Evolutionary conservation across 202 grass and related monocot genomes (phyloP).

Genomic region (Hordeum pubiflorum): DNA sequence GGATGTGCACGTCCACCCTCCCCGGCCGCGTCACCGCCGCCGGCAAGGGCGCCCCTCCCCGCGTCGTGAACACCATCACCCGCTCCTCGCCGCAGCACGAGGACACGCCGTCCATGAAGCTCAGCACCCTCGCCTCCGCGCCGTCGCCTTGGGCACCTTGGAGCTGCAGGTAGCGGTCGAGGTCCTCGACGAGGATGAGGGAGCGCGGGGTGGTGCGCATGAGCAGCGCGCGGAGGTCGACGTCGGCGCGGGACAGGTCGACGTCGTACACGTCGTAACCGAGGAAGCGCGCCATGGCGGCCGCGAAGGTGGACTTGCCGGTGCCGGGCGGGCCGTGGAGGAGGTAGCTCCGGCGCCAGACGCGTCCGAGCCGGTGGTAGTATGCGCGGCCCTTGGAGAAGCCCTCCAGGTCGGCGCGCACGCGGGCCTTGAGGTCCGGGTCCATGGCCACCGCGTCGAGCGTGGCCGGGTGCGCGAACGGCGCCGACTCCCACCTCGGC

Average conservation of each 20-base stretch:
- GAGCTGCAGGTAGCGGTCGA: constrained; percentile 46
- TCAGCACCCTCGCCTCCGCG: constrained; percentile 29
- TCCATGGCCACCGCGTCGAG: constrained; percentile 80
- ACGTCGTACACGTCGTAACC: constrained; percentile 78
- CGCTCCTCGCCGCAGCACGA: constrained; percentile 66
- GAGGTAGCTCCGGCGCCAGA: constrained; percentile 85
- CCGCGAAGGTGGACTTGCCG: constrained; percentile 83
- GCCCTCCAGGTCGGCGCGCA: constrained; percentile 59
- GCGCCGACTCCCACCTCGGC: constrained; percentile 37
- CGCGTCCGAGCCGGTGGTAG: constrained; percentile 68
- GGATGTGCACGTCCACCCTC: constrained; percentile 72
- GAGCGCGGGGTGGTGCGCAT: constrained; percentile 51
- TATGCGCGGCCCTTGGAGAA: constrained; percentile 68
- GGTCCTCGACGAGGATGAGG: constrained; percentile 70
- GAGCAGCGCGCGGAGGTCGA: constrained; percentile 55
- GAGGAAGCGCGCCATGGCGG: constrained; percentile 81
- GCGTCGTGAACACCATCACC: constrained; percentile 74
- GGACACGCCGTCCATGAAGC: constrained; percentile 75
- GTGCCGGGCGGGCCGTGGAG: constrained; percentile 75
- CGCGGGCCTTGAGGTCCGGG: constrained; percentile 55
- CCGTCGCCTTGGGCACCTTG: neutral
- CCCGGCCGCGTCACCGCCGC: constrained; percentile 50
- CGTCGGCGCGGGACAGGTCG: constrained; percentile 45
- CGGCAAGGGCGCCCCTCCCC: neutral
- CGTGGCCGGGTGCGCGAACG: constrained; percentile 75